Conservation (phyloP, 2,329 filamentous ascomycete genomes). For the Pseudocercospora fuligena region DNA sequence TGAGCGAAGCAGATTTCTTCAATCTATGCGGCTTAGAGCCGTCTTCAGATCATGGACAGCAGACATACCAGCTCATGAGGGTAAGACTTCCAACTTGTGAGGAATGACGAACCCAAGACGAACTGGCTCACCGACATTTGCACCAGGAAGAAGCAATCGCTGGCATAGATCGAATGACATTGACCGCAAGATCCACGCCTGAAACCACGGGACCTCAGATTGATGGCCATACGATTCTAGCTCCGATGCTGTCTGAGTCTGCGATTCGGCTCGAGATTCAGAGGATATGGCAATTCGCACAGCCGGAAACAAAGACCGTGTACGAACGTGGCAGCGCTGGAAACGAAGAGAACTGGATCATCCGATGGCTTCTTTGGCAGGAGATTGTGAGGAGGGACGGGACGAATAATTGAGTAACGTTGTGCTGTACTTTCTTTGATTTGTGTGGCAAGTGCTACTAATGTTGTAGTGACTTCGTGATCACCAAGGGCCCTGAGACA, state of each 20-base stretch:
- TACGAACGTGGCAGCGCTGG: not conserved
- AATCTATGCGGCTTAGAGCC: not conserved
- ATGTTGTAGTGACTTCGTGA: too few relatives aligned
- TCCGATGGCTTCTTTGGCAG: slow-evolving; percentile 20
- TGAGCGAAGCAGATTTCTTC: not conserved
- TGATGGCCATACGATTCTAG: not conserved
- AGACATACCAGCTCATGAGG: not conserved
- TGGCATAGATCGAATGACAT: not conserved
- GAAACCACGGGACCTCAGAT: not conserved
- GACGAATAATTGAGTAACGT: not conserved
- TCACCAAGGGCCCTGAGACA: too few relatives aligned
- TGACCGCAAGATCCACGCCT: not conserved
- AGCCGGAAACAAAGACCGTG: slow-evolving; percentile 7
- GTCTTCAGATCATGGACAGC: not conserved
- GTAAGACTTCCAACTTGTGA: not conserved
- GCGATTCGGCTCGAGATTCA: slow-evolving; percentile 8
- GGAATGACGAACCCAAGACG: too few relatives aligned
- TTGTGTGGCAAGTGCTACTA: too few relatives aligned
- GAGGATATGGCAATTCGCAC: slow-evolving; percentile 6
- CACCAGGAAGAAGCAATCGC: not conserved
- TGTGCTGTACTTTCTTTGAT: too few relatives aligned
- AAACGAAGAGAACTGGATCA: slow-evolving; percentile 19
- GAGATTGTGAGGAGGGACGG: not conserved
- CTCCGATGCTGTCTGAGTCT: slow-evolving; percentile 7
- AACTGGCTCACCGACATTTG: not conserved